Base-by-base conservation (phyloP, 2,329 filamentous ascomycete species). In the Cyanodermella asteris region DNA sequence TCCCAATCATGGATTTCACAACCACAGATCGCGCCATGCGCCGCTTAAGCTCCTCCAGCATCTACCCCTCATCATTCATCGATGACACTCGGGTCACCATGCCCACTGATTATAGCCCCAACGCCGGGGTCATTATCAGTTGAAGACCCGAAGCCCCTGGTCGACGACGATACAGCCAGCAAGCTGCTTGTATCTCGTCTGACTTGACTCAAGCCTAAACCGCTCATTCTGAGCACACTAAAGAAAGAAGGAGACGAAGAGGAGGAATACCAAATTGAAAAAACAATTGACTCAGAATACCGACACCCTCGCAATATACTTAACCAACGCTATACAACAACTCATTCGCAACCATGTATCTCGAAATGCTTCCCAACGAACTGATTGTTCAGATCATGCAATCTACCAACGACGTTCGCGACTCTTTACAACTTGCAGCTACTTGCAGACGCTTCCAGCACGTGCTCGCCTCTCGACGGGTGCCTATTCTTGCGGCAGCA, bases 311-410 rank as follows among this genome's bases (percentile, higher is more conserved):
- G 18, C 14, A 27, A 18, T 4, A 29, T 20, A 29, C 30, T 27
- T 25, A 11, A 18, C 24, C 12, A 12, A 15, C 20, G 21, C 8
- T 10, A 18, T 13, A 11, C n/a, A 29, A 18, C 20, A 24, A 8
- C 26, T 12, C 21, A 16, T 5, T 19, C 17, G 26, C 19, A 26
- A 39, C 22, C 34, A 70, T 69, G 63, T 38, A 52, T 25, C 52
- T 69, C 46, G 49, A 61, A 36, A 38, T 52, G 26, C 49, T 71
- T 14, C 55, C 65, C 13, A 64, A 59, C 37, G 65, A 70, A 47
- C 53, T 68, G 27, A 37, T 68, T 29, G 50, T 59, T 31, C 59
- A 66, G 28, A 50, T 71, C 26, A 65, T 59, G 41, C 49, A 55
- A 28, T 61, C 53, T 26, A 55, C 60, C 36, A 47, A 50, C 21